Evolutionary conservation across 1,139 yeast species (phyloP).

Genomic region (Kluyveromyces marxianus): DNA sequence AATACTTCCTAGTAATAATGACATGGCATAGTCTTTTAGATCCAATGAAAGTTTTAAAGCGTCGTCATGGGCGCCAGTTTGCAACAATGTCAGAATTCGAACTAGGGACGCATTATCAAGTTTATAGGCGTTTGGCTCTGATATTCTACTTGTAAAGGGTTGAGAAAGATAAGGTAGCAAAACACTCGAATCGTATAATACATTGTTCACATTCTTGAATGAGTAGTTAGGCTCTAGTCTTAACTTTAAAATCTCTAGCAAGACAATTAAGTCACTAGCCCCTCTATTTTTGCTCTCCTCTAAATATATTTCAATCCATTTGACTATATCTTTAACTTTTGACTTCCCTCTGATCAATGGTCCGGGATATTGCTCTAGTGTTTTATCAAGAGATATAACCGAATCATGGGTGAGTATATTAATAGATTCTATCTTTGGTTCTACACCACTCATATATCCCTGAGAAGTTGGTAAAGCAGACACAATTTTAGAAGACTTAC

Average conservation of each 20-base stretch:
- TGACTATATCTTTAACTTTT: conserved; percentile 23
- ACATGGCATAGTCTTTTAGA: conserved; percentile 70
- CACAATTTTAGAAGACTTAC: conserved; percentile 41
- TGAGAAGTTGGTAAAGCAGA: conserved; percentile 37
- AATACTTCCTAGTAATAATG: conserved; percentile 62
- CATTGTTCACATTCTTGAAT: conserved; percentile 20
- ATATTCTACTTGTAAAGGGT: conserved; percentile 11
- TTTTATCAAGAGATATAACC: conserved; percentile 25
- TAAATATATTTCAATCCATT: conserved; percentile 23
- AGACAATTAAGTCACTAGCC: conserved; percentile 9
- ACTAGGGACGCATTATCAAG: conserved; percentile 12
- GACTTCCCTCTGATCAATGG: conserved; percentile 24
- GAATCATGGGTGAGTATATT: conserved; percentile 30
- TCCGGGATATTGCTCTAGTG: conserved; percentile 32
- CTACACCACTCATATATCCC: conserved; percentile 13
- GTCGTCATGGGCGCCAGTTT: conserved; percentile 55
- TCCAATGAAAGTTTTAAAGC: conserved; percentile 61
- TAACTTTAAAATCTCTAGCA: conserved; percentile 20
- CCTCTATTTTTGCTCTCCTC: conserved; percentile 10
- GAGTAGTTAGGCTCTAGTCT: conserved; percentile 17
- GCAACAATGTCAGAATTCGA: conserved; percentile 33
- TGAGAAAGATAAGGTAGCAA: conserved; percentile 20
- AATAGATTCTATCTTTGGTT: conserved; percentile 22
- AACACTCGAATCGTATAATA: conserved; percentile 27
- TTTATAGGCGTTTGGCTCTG: conserved; percentile 18